These are phyloP conservation scores for Apiospora saccharicola DNA, from an alignment of 2,329 filamentous ascomycete species.

Conservation along the genomic window DNA sequence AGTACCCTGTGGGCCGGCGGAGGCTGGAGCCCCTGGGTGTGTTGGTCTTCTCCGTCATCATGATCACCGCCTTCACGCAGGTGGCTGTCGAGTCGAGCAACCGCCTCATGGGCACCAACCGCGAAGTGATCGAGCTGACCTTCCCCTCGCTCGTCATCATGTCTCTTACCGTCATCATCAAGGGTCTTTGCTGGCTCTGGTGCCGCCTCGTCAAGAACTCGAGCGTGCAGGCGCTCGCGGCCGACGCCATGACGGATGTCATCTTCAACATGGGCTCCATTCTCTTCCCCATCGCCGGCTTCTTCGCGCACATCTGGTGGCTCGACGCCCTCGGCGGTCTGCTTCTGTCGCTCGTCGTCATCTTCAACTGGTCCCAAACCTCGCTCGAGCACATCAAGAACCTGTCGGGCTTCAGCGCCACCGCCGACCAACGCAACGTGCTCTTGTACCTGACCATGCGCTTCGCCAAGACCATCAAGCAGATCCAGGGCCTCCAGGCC, in stretches of 20 bases:
- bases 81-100: constrained; percentile 75
- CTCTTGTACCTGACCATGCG: constrained; percentile 92
- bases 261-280: constrained; percentile 93
- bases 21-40: constrained; percentile 82
- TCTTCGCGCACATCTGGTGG: constrained; percentile 82
- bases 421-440: constrained; percentile 47
- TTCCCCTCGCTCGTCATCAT: constrained; percentile 80
- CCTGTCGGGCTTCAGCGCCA: constrained; percentile 79
- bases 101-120: constrained; percentile 67
- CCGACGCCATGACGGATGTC: constrained; percentile 73
- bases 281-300: constrained; percentile 82
- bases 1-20: constrained; percentile 79
- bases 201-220: constrained; percentile 87
- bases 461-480: constrained; percentile 85
- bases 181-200: constrained; percentile 85
- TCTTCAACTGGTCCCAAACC: constrained; percentile 79
- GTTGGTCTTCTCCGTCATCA: constrained; percentile 82
- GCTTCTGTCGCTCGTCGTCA: constrained; percentile 79
- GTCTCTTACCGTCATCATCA: constrained; percentile 81
- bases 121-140: constrained; percentile 75
- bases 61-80: constrained; percentile 86
- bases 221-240: constrained; percentile 78
- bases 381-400: constrained; percentile 81
- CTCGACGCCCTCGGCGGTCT: constrained; percentile 82
- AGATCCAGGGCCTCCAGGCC: constrained; percentile 84